Evolutionary conservation across 2,329 filamentous ascomycete genomes (phyloP).

Genomic region (Cladosporium colombiae): DNA sequence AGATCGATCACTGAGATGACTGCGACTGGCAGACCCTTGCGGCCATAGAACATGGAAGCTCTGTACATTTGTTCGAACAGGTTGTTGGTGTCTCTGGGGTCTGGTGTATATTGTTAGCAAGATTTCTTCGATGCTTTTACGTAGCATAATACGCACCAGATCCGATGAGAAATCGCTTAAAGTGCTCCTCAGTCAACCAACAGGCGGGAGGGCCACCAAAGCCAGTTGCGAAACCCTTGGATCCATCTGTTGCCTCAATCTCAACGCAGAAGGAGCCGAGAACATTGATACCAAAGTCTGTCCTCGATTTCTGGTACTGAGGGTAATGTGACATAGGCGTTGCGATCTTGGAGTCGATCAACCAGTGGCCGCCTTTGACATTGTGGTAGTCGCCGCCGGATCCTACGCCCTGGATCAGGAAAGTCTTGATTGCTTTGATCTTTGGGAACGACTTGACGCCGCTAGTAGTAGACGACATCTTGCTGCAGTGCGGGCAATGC

Average conservation of each 20-base stretch:
- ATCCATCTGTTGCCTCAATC: conserved; percentile 84
- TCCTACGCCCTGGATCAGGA: conserved; percentile 65
- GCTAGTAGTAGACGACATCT: conserved; percentile 25
- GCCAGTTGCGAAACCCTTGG: conserved; percentile 90
- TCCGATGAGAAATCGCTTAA: conserved; percentile 86
- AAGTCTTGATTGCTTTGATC: conserved; percentile 75
- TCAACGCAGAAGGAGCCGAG: conserved; percentile 89
- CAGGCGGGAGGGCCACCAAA: conserved; percentile 92
- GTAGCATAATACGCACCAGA: conserved; percentile 51
- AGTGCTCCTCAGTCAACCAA: conserved; percentile 92
- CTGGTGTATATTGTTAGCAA: conserved; percentile 41
- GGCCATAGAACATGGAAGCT: conserved; percentile 92
- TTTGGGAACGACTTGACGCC: conserved; percentile 64
- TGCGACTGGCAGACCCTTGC: conserved; percentile 85
- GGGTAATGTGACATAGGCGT: conserved; percentile 91
- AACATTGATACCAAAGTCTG: conserved; percentile 94
- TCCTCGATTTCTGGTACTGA: conserved; percentile 81
- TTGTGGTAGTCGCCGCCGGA: conserved; percentile 87
- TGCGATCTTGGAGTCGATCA: conserved; percentile 88
- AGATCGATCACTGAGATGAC: conserved; percentile 94
- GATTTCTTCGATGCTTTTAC: background rate
- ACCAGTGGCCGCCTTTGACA: conserved; percentile 72
- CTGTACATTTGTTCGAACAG: conserved; percentile 97
- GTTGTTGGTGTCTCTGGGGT: conserved; percentile 87
- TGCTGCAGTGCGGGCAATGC: background rate